Base-by-base conservation (phyloP, 108 stramenopile genomes). In the Cyclostephanos invisitatus region DNA sequence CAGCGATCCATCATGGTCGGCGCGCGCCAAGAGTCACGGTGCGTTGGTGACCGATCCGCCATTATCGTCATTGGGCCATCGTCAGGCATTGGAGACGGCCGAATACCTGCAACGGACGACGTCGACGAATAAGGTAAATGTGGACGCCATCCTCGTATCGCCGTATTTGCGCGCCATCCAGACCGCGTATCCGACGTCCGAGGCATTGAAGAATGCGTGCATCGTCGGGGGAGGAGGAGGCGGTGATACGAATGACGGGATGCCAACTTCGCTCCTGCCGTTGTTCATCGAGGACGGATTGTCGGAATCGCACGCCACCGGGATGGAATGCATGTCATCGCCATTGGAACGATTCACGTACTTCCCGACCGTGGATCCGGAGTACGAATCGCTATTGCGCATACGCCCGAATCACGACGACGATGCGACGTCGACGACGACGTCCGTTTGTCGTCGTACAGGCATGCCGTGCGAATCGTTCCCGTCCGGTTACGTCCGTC, bases 81-180 rank as follows among this genome's bases (percentile, higher is more conserved):
- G 70, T 48, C 92, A 94, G 75, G 92, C 92, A 10, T 71, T 74
- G 40, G 87, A 94, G 60, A 86, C 88, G 28, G 92, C 80, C 17
- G 56, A 64, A 14, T 35, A 77, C 36, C 64, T 81, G 8, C 22
- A 46, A n/a, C 59, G 48, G 29, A 65, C 46, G 37, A 29, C 21
- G 51, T 20, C 21, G 37, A 22, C 18, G 20, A 21, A n/a, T 14
- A 44, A 17, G 50, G 35, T 37, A 24, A 9, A 35, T n/a, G 56
- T 75, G 28, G 61, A 70, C 21, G 57, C 64, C 37, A 72, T 81
- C 18, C 51, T 81, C 14, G 75, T 76, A 11, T 81, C 80, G 25
- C 80, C 80, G n/a, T 81, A 81, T 36, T 51, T 81, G 18, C 62
- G 80, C 1, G 75, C 63, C 12, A 75, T 79, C 48, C 78, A 79